Evolutionary conservation across 2,329 filamentous ascomycete species (phyloP).

Genomic region (Neofusicoccum cordaticola): DNA sequence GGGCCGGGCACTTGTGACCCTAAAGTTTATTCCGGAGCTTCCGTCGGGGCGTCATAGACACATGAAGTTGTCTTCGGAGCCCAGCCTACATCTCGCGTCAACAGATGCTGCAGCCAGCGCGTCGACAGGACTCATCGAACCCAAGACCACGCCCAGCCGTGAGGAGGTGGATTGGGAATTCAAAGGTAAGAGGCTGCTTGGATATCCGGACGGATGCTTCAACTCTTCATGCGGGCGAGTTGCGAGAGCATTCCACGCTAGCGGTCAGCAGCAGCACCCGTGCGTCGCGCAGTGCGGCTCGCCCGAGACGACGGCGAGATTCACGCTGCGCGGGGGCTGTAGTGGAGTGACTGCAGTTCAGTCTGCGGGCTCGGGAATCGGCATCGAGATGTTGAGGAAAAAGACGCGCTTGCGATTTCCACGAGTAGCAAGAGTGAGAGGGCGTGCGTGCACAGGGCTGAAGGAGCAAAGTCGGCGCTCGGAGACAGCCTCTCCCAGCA

Average conservation of each 20-base stretch:
- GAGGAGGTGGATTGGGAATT: no score
- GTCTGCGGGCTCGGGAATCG: not conserved
- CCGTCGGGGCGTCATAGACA: not conserved
- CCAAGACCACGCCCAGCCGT: no score
- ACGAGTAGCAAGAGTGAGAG: not conserved
- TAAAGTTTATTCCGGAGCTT: not conserved
- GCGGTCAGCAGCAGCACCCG: not conserved
- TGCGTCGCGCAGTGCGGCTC: not conserved
- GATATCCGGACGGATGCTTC: no score
- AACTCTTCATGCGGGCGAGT: no score
- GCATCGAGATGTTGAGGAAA: not conserved
- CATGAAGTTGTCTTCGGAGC: not conserved
- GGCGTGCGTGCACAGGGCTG: not conserved
- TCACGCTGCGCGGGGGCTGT: not conserved
- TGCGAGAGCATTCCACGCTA: not conserved
- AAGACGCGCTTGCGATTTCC: not conserved
- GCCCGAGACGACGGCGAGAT: constrained; percentile 3
- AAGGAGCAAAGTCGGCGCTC: constrained; percentile 11
- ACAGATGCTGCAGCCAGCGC: no score
- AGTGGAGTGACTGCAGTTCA: not conserved
- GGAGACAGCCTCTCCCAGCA: not conserved
- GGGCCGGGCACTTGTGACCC: not conserved
- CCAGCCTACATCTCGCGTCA: no score
- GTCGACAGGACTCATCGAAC: no score
- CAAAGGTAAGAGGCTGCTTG: no score